Percentiles rank a stretch among this genome's conserved stretches.
These are phyloP conservation scores for Tricholoma furcatifolium DNA, from an alignment of 768 basidiomycete genomes.

Conservation along the genomic window DNA sequence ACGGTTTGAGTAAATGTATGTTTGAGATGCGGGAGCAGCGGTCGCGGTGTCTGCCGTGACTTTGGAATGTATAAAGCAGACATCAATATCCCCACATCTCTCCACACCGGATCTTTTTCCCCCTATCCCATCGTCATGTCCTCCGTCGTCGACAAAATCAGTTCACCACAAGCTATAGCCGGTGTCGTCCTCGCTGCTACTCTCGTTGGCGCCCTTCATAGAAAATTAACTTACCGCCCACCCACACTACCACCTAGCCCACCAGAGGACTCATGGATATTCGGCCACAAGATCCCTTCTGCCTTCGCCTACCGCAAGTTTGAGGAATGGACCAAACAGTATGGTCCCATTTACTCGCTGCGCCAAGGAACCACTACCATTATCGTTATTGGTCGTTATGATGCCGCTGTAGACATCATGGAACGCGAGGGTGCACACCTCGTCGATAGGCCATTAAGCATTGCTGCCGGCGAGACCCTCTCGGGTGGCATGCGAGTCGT, in stretches of 20 bases:
- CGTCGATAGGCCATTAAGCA: conserved; percentile 53
- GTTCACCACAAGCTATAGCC: conserved; percentile 25
- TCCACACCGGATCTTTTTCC: neutral
- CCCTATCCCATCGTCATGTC: neutral
- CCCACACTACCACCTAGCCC: conserved; percentile 44
- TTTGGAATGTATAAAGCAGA: neutral
- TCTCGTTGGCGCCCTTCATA: conserved; percentile 28
- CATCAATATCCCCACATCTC: neutral
- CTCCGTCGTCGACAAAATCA: neutral
- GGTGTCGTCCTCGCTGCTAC: conserved; percentile 28
- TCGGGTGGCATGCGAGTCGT: conserved; percentile 59
- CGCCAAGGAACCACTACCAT: conserved; percentile 45
- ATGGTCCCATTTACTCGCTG: conserved; percentile 60
- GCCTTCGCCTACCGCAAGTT: conserved; percentile 50
- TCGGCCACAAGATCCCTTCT: conserved; percentile 39
- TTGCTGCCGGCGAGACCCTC: conserved; percentile 59
- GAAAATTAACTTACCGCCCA: conserved; percentile 19
- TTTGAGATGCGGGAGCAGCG: conserved; percentile 4
- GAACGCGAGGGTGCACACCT: conserved; percentile 59
- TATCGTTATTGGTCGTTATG: conserved; percentile 47
- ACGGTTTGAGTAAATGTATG: neutral
- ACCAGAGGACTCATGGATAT: conserved; percentile 33
- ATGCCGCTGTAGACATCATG: conserved; percentile 66
- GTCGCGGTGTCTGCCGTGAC: neutral
- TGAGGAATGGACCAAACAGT: conserved; percentile 57